Evolutionary conservation across 1,284 basidiomycete species (phyloP), one percentile per base, ranked within the genome.

Genomic region (Papiliotrema fonsecae): DNA sequence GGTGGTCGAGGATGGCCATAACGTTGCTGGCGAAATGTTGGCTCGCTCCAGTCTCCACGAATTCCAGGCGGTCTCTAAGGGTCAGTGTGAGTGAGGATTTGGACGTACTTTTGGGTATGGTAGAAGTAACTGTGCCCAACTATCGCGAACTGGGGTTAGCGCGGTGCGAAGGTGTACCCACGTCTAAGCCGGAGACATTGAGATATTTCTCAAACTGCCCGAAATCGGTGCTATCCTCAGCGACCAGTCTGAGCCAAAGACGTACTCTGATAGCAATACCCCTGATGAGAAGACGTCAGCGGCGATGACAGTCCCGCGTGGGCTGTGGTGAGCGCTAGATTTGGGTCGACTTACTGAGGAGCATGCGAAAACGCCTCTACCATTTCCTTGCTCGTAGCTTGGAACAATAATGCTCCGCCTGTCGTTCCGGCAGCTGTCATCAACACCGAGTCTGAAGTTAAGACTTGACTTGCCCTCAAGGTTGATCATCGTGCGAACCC

Each of bases 231-330:
- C 88, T 90, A 54, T 11, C 37, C 21, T 49, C 19, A 53, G 37
- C 16, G 28, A 37, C 34, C 31, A 42, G 35, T n/a, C 44, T 35
- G 27, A 42, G n/a, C 16, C 36, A 9, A 1, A n/a, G n/a, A 77
- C 84, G 55, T 64, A 90, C 87, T 96, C 91, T 10, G 87, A 92
- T 40, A 96, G 76, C 44, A 98, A 79, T 49, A 97, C 81, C 0
- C 94, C 94, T 0, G 89, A 94, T 44, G 84, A 84, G 74, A 98
- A 98, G 26, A 98, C 81, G 54, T 98, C 96, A 57, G 89, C 90
- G 10, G 94, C 94, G 37, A 91, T 81, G 50, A 97, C 82, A 0
- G 90, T 93, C 1, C 91, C 96, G 49, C 86, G 88, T 0, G 91
- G 94, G 62, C 86, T 85, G 50, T 0, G 46, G 38, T 3, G 16